Base-by-base conservation (phyloP, 2,329 filamentous ascomycete genomes). In the Ilyonectria sp. region DNA sequence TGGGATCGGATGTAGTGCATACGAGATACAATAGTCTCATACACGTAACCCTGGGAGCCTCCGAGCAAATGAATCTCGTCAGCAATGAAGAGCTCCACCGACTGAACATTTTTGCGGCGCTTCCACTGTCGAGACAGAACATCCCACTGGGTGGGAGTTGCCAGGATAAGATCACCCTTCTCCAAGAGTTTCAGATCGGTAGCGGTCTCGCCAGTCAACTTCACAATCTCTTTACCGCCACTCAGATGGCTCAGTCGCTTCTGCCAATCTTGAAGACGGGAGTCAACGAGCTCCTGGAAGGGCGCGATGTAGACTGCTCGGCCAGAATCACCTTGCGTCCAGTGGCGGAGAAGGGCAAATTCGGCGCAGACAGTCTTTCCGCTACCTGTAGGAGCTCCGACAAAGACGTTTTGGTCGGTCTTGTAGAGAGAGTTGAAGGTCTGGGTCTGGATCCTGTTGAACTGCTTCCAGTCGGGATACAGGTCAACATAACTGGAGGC, bases 361-460 rank as follows among this genome's bases (percentile, higher is more conserved):
- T 99, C 96, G 2, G 96, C 96, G 78, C 96, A 98, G 2, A 98
- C 91, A 1, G 96, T 98, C 87, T 99, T 99, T 66, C 96, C 96
- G 78, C 94, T 97, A 49, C 96, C 95, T 9, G 95, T 95, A 1
- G 96, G 92, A n/a, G 95, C 92, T 52, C 94, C 95, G 70, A 99
- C 85, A 70, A 99, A 94, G 23, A 98, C 94, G 76, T 97, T 98
- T 75, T 98, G 94, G 78, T 98, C 93, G 0, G 93, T 93, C 54
- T 93, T 92, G 79, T 94, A 98, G 0, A 99, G 84, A 1, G 95
- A 94, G 78, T 97, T 97, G 86, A 98, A 99, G 0, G 94, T 94
- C 79, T 99, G 96, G 0, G 96, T 98, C 81, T 99, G 97, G 13
- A 99, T 93, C 79, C 96, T 96, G 85, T 99, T 99, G 86, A 99